Base-by-base conservation (phyloP, 2,329 filamentous ascomycete genomes). In the Xylariales sp. region DNA sequence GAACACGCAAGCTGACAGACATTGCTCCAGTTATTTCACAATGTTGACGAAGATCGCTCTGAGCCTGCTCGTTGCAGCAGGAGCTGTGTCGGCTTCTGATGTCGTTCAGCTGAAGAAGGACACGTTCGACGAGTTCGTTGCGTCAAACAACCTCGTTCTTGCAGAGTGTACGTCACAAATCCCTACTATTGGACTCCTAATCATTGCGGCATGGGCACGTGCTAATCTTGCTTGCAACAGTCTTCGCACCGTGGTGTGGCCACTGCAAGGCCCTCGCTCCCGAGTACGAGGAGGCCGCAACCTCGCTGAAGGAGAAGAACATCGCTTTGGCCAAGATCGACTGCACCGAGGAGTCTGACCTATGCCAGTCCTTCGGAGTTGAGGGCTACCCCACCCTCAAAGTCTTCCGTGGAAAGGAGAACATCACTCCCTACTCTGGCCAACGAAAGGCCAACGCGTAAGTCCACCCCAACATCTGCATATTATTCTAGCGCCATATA, bases 351-450 rank as follows among this genome's bases (percentile, higher is more conserved):
- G 88, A 98, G 76, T 73, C 82, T 49, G 88, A 95, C 24, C 84
- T 98, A 53, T 98, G 93, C 81, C 80, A 89, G 68, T 74, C 80
- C 56, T 87, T 86, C 59, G 90, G 88, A 49, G 90, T 98, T 31
- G 89, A 97, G 76, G 93, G 93, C 52, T 98, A 98, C 78, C 93
- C 93, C 49, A 98, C 93, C 53, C 81, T 98, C 63, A 98, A 97
- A 83, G 81, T 98, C 70, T 98, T 98, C 89, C 88, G 91, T 58
- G 91, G 93, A 55, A 68, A 71, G 31, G 88, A 96, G 9, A 88
- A 85, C 63, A 70, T 88, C 62, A 74, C 79, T 51, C 84, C 90
- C 50, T 98, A 98, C 73, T 74, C 76, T 57, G 93, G 93, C 61
- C 84, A 88, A 68, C 82, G 93, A 66, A 95, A 97, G 76, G 84